Evolutionary conservation across 179 eudicot genomes (phyloP), one percentile per base, ranked within the genome.

Genomic region (Amaranthus tricolor): DNA sequence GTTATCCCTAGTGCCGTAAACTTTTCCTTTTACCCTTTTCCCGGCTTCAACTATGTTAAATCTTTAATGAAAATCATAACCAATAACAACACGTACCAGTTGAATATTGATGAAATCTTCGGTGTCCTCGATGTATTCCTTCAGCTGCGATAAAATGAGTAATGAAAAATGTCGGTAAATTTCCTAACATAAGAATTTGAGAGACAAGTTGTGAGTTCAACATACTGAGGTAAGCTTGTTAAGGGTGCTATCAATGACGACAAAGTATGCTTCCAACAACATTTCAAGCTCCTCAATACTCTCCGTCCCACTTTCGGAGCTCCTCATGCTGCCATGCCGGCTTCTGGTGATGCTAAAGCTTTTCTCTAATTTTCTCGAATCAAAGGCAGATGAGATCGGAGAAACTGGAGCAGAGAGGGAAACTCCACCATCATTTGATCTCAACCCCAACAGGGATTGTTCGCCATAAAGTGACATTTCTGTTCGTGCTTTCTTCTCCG

Each of bases 231-330:
- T 93, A 68, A 93, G 83, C 84, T 95, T 95, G 85, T 95, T 95
- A 71, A 91, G 92, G 44, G 98, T 95, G 87, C 90, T 93, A 71
- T 95, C 99, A 77, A 89, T 91, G 78, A 89, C 95, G 55, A 95
- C 97, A 84, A 95, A 95, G 78, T 95, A 95, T 14, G 99, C 99
- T 84, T 95, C 99, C 87, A 95, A 77, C 80, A 95, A 75, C 99
- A 95, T 95, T 80, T 95, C 99, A 55, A 95, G 83, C 86, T 92
- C 97, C 74, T 95, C 97, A 57, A 95, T 90, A 79, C 82, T 92
- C 71, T 90, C 95, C 56, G 87, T 84, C 52, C 72, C 81, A 82
- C 92, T 93, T 19, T 91, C 98, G 62, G 95, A 71, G 83, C 97
- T 93, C 80, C 84, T 92, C 84, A 79, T 76, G 81, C 98, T 93